These are phyloP conservation scores for Hypoxylon sp. DNA, from an alignment of 2,329 filamentous ascomycete genomes.

Conservation along the genomic window DNA sequence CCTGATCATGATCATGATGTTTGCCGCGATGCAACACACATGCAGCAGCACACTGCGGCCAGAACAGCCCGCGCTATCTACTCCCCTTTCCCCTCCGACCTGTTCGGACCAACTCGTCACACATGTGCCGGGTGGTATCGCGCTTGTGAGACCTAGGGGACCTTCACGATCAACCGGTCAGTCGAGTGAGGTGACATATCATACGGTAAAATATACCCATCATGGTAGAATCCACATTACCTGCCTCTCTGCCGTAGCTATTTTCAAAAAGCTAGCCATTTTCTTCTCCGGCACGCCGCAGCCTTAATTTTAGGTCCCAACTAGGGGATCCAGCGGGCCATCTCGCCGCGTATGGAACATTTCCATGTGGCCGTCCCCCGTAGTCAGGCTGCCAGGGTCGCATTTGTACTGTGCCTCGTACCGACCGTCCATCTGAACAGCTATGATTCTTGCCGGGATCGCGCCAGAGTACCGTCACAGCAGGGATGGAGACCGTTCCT, in stretches of 20 bases:
- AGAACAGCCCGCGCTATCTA: slow-evolving; percentile 18
- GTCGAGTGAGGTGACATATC: slow-evolving; percentile 10
- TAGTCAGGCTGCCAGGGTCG: slow-evolving; percentile 36
- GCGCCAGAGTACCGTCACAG: slow-evolving; percentile 18
- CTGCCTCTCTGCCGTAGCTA: slow-evolving; percentile 19
- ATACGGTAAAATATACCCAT: slow-evolving; percentile 19
- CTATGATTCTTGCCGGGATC: slow-evolving; percentile 17
- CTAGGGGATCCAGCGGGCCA: slow-evolving; percentile 21
- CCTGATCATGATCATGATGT: slow-evolving; percentile 6
- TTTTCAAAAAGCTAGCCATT: slow-evolving; percentile 25
- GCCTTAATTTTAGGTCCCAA: slow-evolving; percentile 33
- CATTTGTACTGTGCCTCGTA: too few relatives aligned
- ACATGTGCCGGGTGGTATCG: slow-evolving; percentile 3
- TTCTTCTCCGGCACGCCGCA: slow-evolving; percentile 15
- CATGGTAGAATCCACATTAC: slow-evolving; percentile 15
- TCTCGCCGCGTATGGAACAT: slow-evolving; percentile 21
- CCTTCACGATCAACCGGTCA: not conserved
- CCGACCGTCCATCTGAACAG: slow-evolving; percentile 24
- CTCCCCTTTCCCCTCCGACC: slow-evolving; percentile 14
- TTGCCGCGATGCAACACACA: slow-evolving; percentile 21
- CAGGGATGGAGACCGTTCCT: slow-evolving; percentile 29
- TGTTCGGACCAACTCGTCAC: not conserved
- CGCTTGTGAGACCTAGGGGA: not conserved
- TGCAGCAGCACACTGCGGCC: slow-evolving; percentile 20
- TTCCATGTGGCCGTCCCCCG: slow-evolving; percentile 29